A percentile compares a stretch with the other conserved stretches of the same genome.
Evolutionary conservation across 2,329 filamentous ascomycete species (phyloP).

Genomic region (Penicillium sp.): DNA sequence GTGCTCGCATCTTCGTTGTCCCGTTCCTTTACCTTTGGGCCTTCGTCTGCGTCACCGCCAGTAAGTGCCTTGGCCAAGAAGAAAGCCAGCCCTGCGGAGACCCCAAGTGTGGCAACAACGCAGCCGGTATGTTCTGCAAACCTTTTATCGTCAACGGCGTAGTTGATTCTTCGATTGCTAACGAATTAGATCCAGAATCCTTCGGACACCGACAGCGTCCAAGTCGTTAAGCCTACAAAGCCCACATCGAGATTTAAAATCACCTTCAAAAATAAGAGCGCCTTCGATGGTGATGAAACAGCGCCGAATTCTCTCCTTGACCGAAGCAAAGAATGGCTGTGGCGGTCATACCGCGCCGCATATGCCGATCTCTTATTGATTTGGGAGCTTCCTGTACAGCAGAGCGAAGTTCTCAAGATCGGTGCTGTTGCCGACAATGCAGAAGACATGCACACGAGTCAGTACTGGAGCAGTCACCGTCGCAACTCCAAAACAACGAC

Average conservation of each 20-base stretch:
- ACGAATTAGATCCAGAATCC: constrained; percentile 29
- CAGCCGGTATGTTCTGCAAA: constrained; percentile 29
- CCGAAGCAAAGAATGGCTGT: constrained; percentile 45
- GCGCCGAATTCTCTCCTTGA: constrained; percentile 49
- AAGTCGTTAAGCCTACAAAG: constrained; percentile 25
- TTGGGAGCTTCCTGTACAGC: constrained; percentile 53
- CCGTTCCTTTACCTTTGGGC: constrained; percentile 43
- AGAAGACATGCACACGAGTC: constrained; percentile 16
- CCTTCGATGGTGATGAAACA: constrained; percentile 52
- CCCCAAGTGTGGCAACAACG: constrained; percentile 27
- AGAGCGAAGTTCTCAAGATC: constrained; percentile 57
- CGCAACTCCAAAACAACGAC: constrained; percentile 25
- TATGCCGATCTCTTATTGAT: constrained; percentile 58
- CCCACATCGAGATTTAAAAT: constrained; percentile 41
- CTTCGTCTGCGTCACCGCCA: constrained; percentile 43
- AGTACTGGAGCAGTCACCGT: constrained; percentile 24
- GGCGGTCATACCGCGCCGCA: constrained; percentile 51
- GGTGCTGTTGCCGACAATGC: constrained; percentile 43
- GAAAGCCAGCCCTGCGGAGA: constrained; percentile 36
- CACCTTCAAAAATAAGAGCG: constrained; percentile 53
- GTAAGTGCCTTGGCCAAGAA: constrained; percentile 33
- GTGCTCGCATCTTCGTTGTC: constrained; percentile 44
- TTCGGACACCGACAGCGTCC: constrained; percentile 40
- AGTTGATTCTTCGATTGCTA: constrained; percentile 19
- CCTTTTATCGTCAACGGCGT: constrained; percentile 29